Percentiles rank a stretch among this genome's conserved stretches.
Evolutionary conservation across 805 yeast species (phyloP).

Genomic region (Saccharomycopsis microspora): DNA sequence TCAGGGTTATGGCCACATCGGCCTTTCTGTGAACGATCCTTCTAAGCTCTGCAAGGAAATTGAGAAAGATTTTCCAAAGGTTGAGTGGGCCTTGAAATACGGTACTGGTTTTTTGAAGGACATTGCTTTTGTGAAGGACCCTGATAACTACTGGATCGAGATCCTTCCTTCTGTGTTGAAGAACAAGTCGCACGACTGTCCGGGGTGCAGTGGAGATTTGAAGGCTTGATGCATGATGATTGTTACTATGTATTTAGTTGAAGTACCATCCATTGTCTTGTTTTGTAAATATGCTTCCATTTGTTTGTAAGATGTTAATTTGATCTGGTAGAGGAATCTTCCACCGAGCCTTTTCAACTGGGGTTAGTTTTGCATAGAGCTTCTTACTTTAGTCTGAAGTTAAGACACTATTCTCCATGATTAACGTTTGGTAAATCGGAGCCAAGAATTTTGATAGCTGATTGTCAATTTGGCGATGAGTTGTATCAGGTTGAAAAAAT

Average conservation of each 20-base stretch:
- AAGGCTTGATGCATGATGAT: background rate
- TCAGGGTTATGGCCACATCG: conserved; percentile 82
- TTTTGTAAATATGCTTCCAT: too few species aligned
- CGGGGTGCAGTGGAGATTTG: conserved; percentile 10
- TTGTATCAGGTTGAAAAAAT: too few species aligned
- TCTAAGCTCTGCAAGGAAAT: conserved; percentile 37
- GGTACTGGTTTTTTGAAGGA: conserved; percentile 44
- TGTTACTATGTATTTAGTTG: background rate
- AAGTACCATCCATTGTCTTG: too few species aligned
- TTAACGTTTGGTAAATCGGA: too few species aligned
- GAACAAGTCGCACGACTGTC: conserved; percentile 6
- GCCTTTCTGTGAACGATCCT: conserved; percentile 59
- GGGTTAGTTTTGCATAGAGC: too few species aligned
- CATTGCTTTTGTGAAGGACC: conserved; percentile 72
- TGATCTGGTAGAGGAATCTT: too few species aligned
- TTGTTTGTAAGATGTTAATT: too few species aligned
- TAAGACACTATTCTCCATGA: too few species aligned
- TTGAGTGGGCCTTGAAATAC: conserved; percentile 47
- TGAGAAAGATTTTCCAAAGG: conserved; percentile 31
- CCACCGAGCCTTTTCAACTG: too few species aligned
- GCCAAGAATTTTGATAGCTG: too few species aligned
- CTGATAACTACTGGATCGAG: conserved; percentile 84
- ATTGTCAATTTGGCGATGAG: too few species aligned
- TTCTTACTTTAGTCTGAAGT: too few species aligned
- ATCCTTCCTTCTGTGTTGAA: conserved; percentile 33